phyloP scores from a whole-genome alignment of 306 rosid species.

The Medicago ruthenica region DNA sequence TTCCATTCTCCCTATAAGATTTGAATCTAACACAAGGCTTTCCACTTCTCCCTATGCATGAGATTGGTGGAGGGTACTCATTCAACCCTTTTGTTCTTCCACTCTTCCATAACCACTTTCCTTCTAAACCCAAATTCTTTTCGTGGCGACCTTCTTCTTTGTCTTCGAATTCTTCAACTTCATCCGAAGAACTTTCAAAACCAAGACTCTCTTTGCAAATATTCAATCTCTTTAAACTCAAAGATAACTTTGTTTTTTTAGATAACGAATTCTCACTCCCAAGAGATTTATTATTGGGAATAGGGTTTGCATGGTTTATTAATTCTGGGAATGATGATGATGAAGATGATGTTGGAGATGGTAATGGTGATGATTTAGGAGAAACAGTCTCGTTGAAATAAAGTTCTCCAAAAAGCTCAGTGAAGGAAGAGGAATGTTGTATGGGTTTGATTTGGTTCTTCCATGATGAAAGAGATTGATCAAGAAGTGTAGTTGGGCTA shows the following conservation, averaged over 20 bases:
- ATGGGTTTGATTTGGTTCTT: conserved; percentile 56
- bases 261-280: not conserved
- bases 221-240: conserved; percentile 59
- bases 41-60: conserved; percentile 72
- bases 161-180: conserved; percentile 54
- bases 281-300: not conserved
- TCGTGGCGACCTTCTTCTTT: conserved; percentile 7
- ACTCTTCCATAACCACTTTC: conserved; percentile 38
- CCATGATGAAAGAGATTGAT: conserved; percentile 64
- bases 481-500: conserved; percentile 55
- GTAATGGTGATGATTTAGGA: not conserved
- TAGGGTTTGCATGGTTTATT: not conserved
- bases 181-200: conserved; percentile 74
- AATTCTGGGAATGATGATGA: conserved; percentile 31
- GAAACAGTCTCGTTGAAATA: conserved; percentile 59
- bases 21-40: conserved; percentile 75
- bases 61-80: conserved; percentile 85
- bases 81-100: conserved; percentile 45
- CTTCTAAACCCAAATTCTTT: not conserved
- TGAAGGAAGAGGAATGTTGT: conserved; percentile 54
- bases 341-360: conserved; percentile 4
- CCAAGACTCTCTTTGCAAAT: conserved; percentile 80
- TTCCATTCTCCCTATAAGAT: conserved; percentile 71
- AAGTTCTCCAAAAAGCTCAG: conserved; percentile 82
- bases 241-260: not conserved